Conservation (phyloP, 163 green algal species). For the Scenedesmus sp. region DNA sequence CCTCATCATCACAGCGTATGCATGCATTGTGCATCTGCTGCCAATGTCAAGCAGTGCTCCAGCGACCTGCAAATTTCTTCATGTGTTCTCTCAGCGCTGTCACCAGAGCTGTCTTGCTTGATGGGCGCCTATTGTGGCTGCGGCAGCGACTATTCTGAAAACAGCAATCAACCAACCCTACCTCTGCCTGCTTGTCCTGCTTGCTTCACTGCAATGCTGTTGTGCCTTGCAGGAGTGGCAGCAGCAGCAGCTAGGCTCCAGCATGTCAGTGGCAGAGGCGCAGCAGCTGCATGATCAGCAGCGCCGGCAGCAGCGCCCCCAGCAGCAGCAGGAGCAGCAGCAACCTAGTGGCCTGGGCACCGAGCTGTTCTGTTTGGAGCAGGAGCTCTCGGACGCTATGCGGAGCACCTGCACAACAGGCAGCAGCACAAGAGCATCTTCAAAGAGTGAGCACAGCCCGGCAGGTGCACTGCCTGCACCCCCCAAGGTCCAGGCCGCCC, state of each 20-base stretch:
- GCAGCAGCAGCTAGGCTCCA: neutral
- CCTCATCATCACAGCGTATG: neutral
- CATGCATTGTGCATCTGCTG: neutral
- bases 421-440: constrained; percentile 12
- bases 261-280: constrained; percentile 19
- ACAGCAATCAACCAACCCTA: neutral
- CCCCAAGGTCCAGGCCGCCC: neutral
- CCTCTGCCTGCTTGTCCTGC: neutral
- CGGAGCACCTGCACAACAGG: neutral
- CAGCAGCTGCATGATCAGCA: constrained; percentile 24
- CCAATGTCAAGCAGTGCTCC: no score
- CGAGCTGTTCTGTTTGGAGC: constrained; percentile 31
- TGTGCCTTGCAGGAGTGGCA: neutral
- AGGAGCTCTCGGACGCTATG: constrained; percentile 41
- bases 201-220: neutral
- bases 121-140: no score
- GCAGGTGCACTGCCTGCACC: neutral
- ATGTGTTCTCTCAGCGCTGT: no score
- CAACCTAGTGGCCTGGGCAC: neutral
- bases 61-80: no score
- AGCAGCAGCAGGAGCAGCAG: constrained; percentile 12
- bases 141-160: no score
- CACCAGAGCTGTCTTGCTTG: no score
- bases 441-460: constrained; percentile 30
- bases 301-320: neutral